Percentiles rank a stretch among this genome's conserved stretches.
Evolutionary conservation across 2,329 filamentous ascomycete genomes (phyloP).

Genomic region (Lecanosticta acicola): DNA sequence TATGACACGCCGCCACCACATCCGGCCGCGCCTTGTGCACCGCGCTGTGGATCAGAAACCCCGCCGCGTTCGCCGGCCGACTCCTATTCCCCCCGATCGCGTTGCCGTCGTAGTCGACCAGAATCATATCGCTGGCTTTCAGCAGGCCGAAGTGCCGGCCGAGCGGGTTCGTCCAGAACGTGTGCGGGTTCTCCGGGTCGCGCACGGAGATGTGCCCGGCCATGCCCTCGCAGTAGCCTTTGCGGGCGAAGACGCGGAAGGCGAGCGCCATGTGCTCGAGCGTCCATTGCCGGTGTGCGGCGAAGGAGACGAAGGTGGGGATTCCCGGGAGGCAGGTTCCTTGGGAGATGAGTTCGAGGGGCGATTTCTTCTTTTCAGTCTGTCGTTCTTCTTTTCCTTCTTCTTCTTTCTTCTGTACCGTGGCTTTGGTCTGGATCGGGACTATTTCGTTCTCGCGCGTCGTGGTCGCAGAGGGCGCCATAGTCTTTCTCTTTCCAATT

Average conservation of each 20-base stretch:
- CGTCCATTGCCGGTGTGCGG: slow-evolving; percentile 57
- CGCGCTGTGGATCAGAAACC: slow-evolving; percentile 64
- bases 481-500: no score
- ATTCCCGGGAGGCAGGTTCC: slow-evolving; percentile 48
- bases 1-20: slow-evolving; percentile 66
- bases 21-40: slow-evolving; percentile 62
- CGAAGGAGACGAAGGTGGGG: slow-evolving; percentile 50
- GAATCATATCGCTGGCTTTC: slow-evolving; percentile 61
- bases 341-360: slow-evolving; percentile 41
- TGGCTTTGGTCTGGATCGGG: slow-evolving; percentile 15
- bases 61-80: slow-evolving; percentile 60
- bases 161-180: slow-evolving; percentile 66
- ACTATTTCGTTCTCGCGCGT: slow-evolving; percentile 11
- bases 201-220: slow-evolving; percentile 62
- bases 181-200: slow-evolving; percentile 56
- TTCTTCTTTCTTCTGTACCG: background rate
- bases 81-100: slow-evolving; percentile 58
- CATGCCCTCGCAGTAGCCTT: slow-evolving; percentile 64
- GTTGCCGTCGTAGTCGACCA: slow-evolving; percentile 58
- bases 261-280: slow-evolving; percentile 59
- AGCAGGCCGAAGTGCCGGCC: slow-evolving; percentile 61
- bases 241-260: slow-evolving; percentile 62
- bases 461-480: slow-evolving; percentile 30
- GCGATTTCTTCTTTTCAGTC: slow-evolving; percentile 27
- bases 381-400: slow-evolving; percentile 5